These are phyloP conservation scores for Leccinum fallax DNA, from an alignment of 1,284 basidiomycete genomes.

Conservation along the genomic window DNA sequence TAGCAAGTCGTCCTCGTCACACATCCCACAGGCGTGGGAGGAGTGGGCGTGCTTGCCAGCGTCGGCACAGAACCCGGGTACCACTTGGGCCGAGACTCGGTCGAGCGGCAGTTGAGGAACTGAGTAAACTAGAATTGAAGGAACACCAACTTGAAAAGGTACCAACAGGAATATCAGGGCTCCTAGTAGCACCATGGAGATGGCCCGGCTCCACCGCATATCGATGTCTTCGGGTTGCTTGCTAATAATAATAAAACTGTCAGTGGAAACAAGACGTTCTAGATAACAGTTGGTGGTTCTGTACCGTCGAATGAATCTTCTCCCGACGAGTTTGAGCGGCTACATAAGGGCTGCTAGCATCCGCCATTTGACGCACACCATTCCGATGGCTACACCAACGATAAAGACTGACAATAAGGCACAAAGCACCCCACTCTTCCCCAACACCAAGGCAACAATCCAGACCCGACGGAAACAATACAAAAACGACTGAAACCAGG, in stretches of 20 bases:
- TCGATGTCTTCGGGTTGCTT: conserved; percentile 13
- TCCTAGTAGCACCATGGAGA: conserved; percentile 61
- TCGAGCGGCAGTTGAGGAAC: conserved; percentile 57
- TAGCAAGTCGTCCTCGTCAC: not conserved
- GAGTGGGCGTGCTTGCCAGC: conserved; percentile 21
- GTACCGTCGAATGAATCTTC: conserved; percentile 44
- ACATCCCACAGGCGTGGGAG: conserved; percentile 1
- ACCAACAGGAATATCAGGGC: conserved; percentile 71
- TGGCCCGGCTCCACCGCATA: conserved; percentile 36
- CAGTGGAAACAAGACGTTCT: too few species aligned
- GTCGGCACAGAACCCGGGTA: conserved; percentile 31
- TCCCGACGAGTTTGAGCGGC: conserved; percentile 41
- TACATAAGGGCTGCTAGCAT: conserved; percentile 46
- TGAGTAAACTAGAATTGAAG: conserved; percentile 81
- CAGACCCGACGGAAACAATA: conserved; percentile 58
- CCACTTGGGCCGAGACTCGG: conserved; percentile 12
- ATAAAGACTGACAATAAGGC: conserved; percentile 56
- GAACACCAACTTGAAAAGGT: conserved; percentile 89
- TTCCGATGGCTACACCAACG: conserved; percentile 55
- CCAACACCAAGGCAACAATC: conserved; percentile 59
- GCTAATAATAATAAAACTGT: too few species aligned
- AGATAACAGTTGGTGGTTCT: too few species aligned
- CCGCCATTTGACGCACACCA: conserved; percentile 63
- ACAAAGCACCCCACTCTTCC: conserved; percentile 46
- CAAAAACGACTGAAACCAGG: conserved; percentile 51